Conservation (phyloP, 495 filamentous ascomycete genomes). For the Gamarada debralockiae region DNA sequence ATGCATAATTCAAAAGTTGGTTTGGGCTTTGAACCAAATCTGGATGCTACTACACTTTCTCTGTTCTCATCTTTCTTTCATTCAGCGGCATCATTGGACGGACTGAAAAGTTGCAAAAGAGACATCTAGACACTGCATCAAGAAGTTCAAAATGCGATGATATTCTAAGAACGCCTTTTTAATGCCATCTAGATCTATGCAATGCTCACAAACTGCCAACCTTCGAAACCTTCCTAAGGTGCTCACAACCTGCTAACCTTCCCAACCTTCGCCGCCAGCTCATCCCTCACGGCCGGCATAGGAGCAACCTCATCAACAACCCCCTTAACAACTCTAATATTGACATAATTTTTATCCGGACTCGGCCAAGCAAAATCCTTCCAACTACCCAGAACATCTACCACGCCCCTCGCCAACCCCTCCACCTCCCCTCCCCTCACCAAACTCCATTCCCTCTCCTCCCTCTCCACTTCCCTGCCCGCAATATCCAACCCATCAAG, state of each 20-base stretch:
- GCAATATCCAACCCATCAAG: constrained; percentile 51
- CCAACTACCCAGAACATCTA: constrained; percentile 21
- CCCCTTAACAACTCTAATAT: constrained; percentile 17
- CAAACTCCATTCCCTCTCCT: constrained; percentile 47
- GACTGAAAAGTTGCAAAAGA: neutral
- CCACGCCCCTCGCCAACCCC: constrained; percentile 16
- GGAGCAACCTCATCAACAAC: constrained; percentile 14
- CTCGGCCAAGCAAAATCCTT: constrained; percentile 26
- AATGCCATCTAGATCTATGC: neutral
- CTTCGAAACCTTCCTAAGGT: neutral
- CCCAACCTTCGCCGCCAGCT: neutral
- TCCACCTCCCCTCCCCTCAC: constrained; percentile 42
- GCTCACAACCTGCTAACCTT: constrained; percentile 13
- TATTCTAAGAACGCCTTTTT: constrained; percentile 3
- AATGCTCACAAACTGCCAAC: constrained; percentile 9
- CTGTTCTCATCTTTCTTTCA: too few species aligned
- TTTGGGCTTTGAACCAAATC: neutral
- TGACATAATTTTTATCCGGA: constrained; percentile 23
- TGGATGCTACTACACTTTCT: too few species aligned
- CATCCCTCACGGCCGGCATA: neutral
- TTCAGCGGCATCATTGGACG: too few species aligned
- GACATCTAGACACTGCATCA: constrained; percentile 5
- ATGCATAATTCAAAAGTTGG: constrained; percentile 10
- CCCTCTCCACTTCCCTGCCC: constrained; percentile 30
- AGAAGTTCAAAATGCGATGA: constrained; percentile 1